phyloP scores from a whole-genome alignment of 2,329 filamentous ascomycete genomes.

The Colletotrichum spaethianum region DNA sequence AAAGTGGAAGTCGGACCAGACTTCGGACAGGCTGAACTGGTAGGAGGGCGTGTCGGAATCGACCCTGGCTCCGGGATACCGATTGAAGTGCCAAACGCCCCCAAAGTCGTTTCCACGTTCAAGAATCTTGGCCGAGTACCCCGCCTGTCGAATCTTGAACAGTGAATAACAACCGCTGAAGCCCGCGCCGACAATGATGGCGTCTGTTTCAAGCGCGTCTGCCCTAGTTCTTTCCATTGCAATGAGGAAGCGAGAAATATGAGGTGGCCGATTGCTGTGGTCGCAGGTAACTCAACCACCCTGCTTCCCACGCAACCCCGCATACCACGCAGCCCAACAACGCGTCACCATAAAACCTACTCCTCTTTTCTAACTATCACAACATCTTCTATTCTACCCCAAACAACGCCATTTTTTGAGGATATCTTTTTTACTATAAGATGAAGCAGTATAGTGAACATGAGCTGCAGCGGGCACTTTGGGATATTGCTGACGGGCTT shows the following conservation, averaged over 20 bases:
- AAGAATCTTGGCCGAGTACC: slow-evolving; percentile 52
- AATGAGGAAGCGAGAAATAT: not conserved
- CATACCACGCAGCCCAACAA: too few species aligned
- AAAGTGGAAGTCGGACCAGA: slow-evolving; percentile 62
- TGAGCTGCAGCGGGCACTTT: too few species aligned
- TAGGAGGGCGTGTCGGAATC: slow-evolving; percentile 53
- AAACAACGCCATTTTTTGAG: too few species aligned
- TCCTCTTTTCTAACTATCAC: too few species aligned
- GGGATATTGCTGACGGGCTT: too few species aligned
- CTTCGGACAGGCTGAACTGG: slow-evolving; percentile 53
- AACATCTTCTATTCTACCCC: too few species aligned
- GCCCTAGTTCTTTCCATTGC: not conserved
- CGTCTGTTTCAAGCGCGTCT: slow-evolving; percentile 35
- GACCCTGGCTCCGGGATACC: slow-evolving; percentile 58
- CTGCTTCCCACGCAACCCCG: too few species aligned
- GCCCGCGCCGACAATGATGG: slow-evolving; percentile 45
- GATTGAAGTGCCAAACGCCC: slow-evolving; percentile 27
- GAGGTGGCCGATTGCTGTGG: not conserved
- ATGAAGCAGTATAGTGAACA: too few species aligned
- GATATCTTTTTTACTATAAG: too few species aligned
- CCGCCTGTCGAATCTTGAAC: slow-evolving; percentile 52
- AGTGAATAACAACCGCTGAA: slow-evolving; percentile 47
- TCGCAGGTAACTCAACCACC: too few species aligned
- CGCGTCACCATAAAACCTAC: too few species aligned
- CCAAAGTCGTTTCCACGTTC: slow-evolving; percentile 48